Evolutionary conservation across 2,329 filamentous ascomycete species (phyloP).

Genomic region (Ophiostoma quercus): DNA sequence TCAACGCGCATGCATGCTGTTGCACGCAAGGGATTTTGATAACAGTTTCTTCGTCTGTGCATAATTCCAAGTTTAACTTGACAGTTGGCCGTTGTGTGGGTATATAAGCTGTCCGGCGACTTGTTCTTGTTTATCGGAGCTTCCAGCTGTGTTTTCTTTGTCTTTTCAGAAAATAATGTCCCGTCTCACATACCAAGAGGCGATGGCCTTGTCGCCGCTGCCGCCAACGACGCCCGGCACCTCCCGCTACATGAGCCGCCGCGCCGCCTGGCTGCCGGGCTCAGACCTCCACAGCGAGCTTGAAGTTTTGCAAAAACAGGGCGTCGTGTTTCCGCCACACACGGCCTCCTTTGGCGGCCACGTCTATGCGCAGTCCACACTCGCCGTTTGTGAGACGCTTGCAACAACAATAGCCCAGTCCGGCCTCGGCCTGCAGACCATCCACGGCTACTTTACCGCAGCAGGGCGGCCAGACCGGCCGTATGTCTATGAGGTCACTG

Average conservation of each 20-base stretch:
- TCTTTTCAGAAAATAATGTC: slow-evolving; percentile 20
- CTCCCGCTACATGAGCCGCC: slow-evolving; percentile 35
- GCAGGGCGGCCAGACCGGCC: slow-evolving; percentile 45
- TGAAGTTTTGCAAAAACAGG: not conserved
- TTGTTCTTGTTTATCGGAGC: not conserved
- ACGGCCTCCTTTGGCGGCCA: slow-evolving; percentile 40
- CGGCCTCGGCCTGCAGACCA: slow-evolving; percentile 33
- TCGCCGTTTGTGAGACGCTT: slow-evolving; percentile 37
- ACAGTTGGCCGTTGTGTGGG: not conserved
- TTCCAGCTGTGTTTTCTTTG: not conserved
- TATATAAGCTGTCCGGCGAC: not conserved
- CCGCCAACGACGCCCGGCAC: slow-evolving; percentile 25
- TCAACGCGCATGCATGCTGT: no score
- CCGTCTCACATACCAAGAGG: slow-evolving; percentile 36
- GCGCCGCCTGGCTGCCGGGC: slow-evolving; percentile 35
- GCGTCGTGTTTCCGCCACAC: slow-evolving; percentile 22
- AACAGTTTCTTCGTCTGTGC: no score
- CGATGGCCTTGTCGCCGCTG: slow-evolving; percentile 34
- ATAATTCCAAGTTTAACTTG: not conserved
- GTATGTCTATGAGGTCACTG: slow-evolving; percentile 48
- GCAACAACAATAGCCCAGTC: slow-evolving; percentile 24
- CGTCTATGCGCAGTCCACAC: slow-evolving; percentile 41
- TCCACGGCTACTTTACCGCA: slow-evolving; percentile 52
- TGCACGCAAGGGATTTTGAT: no score
- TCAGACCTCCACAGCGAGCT: slow-evolving; percentile 30